Percentiles rank a stretch among this genome's conserved stretches.
Evolutionary conservation across 257 asterid genomes (phyloP).

Genomic region (Prunella vulgaris): DNA sequence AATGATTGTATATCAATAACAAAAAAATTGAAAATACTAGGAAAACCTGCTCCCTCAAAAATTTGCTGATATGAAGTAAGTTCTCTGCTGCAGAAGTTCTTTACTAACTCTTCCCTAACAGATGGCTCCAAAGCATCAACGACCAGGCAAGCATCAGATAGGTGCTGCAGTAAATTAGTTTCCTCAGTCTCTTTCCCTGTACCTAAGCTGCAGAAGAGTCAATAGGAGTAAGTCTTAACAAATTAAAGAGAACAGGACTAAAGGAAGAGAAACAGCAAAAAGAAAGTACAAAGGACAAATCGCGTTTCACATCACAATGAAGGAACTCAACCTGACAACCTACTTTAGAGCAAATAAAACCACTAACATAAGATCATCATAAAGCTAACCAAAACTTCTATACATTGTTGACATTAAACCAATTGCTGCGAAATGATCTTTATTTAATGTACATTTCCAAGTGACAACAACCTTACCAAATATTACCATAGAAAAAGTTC

Average conservation of each 20-base stretch:
- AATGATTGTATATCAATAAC: slow-evolving; percentile 10
- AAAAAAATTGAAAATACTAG: slow-evolving; percentile 1
- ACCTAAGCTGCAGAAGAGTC: slow-evolving; percentile 68
- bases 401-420: neutral
- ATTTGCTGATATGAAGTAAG: slow-evolving; percentile 95
- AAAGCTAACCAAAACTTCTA: neutral
- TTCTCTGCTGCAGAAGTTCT: slow-evolving; percentile 83
- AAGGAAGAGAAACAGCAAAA: slow-evolving; percentile 13
- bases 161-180: slow-evolving; percentile 78
- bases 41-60: slow-evolving; percentile 97
- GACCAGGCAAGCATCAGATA: slow-evolving; percentile 94
- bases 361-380: slow-evolving; percentile 8
- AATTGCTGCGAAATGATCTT: neutral
- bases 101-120: slow-evolving; percentile 92
- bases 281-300: neutral
- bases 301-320: slow-evolving; percentile 12
- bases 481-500: neutral
- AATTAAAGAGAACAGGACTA: slow-evolving; percentile 6
- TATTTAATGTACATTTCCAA: slow-evolving; percentile 9
- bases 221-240: neutral
- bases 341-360: slow-evolving; percentile 6
- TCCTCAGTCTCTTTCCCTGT: slow-evolving; percentile 95
- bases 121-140: slow-evolving; percentile 99
- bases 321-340: neutral
- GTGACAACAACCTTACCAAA: slow-evolving; percentile 5